These are phyloP conservation scores for Chlorella sp. DNA, from an alignment of 139 green algal genomes.

Conservation along the genomic window DNA sequence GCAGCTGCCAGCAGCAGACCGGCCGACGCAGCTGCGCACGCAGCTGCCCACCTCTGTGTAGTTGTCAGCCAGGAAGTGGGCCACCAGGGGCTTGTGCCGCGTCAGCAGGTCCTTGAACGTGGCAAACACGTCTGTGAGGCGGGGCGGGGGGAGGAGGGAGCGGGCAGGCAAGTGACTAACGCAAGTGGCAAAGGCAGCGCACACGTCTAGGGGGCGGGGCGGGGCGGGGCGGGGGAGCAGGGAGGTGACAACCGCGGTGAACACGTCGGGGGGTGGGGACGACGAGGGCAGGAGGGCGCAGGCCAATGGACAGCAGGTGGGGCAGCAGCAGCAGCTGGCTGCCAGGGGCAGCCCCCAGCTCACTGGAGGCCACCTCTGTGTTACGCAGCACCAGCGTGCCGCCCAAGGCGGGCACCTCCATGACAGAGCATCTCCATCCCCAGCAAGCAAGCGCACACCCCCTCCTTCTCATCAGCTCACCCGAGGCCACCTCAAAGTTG, in stretches of 20 bases:
- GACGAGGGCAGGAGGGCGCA: no score
- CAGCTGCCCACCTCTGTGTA: slow-evolving; percentile 52
- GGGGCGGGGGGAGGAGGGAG: no score
- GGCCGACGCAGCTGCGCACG: background rate
- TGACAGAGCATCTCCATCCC: no score
- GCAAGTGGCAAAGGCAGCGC: no score
- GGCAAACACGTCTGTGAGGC: slow-evolving; percentile 88
- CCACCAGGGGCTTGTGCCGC: slow-evolving; percentile 81
- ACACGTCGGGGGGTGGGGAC: no score
- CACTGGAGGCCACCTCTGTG: no score
- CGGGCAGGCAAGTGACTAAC: background rate
- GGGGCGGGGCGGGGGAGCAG: background rate
- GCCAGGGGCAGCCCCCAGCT: no score
- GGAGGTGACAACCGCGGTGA: no score
- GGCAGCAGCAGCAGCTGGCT: no score
- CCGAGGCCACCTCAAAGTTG: slow-evolving; percentile 92
- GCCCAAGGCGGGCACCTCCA: no score
- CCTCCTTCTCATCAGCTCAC: background rate
- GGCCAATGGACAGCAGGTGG: no score
- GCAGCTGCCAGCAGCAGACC: background rate
- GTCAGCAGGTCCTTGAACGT: slow-evolving; percentile 95
- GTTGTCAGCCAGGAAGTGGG: slow-evolving; percentile 66
- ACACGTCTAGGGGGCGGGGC: background rate
- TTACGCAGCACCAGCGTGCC: no score
- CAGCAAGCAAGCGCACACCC: background rate